Evolutionary conservation across 192 early-diverging fungal genomes (phyloP).

Genomic region (Coemansia sp.): DNA sequence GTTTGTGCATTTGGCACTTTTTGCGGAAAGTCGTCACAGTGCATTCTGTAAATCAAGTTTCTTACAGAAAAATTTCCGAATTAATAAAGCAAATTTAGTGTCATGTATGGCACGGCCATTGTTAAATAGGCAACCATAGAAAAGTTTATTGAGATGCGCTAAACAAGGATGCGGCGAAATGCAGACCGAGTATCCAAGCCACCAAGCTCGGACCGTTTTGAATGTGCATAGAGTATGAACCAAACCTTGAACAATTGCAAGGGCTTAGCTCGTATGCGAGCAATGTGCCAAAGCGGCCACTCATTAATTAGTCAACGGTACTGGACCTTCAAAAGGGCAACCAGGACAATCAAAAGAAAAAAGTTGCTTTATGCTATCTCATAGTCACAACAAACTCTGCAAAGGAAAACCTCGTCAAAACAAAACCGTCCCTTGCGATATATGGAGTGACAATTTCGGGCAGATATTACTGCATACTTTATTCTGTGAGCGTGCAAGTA

Average conservation of each 20-base stretch:
- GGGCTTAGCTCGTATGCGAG: neutral
- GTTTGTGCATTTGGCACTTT: neutral
- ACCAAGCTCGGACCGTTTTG: neutral
- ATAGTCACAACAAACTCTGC: neutral
- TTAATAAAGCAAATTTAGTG: neutral
- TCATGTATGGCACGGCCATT: neutral
- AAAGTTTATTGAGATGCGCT: neutral
- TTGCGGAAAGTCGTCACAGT: neutral
- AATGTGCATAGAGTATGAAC: neutral
- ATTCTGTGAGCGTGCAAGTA: neutral
- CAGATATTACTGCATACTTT: neutral
- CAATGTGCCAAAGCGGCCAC: neutral
- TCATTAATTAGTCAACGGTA: slow-evolving; percentile 5
- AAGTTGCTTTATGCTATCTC: neutral
- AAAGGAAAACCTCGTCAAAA: neutral
- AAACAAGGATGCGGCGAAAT: neutral
- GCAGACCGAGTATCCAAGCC: neutral
- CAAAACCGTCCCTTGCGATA: neutral
- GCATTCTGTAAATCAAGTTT: neutral
- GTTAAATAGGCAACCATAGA: neutral
- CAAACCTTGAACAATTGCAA: neutral
- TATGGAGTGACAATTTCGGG: neutral
- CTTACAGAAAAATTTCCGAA: neutral
- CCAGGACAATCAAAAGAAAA: neutral
- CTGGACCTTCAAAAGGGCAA: neutral